Conservation (phyloP, 805 yeast species). For the Candida boidinii region DNA sequence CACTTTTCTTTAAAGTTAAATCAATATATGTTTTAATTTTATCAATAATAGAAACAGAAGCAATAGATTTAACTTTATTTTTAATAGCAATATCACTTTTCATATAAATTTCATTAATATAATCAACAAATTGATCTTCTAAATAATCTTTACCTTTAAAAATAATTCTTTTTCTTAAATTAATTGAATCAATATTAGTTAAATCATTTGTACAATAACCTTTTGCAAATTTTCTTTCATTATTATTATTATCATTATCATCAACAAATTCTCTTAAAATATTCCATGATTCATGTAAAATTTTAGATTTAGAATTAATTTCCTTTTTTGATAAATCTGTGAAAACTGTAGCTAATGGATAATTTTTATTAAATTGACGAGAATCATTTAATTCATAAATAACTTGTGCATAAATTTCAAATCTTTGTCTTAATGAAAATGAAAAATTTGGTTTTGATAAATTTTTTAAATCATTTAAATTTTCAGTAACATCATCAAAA, state of each 20-base stretch:
- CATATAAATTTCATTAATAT: slow-evolving; percentile 57
- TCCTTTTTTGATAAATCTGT: slow-evolving; percentile 50
- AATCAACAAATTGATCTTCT: slow-evolving; percentile 70
- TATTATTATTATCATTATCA: slow-evolving; percentile 23
- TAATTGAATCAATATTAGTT: slow-evolving; percentile 22
- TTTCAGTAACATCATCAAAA: slow-evolving; percentile 21
- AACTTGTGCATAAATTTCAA: slow-evolving; percentile 67
- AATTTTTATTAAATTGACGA: slow-evolving; percentile 43
- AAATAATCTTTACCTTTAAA: slow-evolving; percentile 50
- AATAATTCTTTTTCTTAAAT: slow-evolving; percentile 37
- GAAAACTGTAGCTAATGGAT: slow-evolving; percentile 52
- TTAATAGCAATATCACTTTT: slow-evolving; percentile 21
- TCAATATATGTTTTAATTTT: slow-evolving; percentile 61
- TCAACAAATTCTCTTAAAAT: slow-evolving; percentile 45
- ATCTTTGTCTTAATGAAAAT: slow-evolving; percentile 38
- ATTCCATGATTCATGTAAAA: slow-evolving; percentile 67
- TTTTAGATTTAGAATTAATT: slow-evolving; percentile 58
- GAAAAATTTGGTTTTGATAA: slow-evolving; percentile 26
- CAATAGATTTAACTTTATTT: slow-evolving; percentile 26
- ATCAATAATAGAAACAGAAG: slow-evolving; percentile 57
- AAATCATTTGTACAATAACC: slow-evolving; percentile 18
- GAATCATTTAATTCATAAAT: slow-evolving; percentile 64
- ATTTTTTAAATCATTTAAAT: slow-evolving; percentile 9
- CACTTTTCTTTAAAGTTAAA: slow-evolving; percentile 24
- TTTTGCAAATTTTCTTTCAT: slow-evolving; percentile 25